Conservation (phyloP, 1,284 basidiomycete genomes). For the Malassezia yamatoensis region DNA sequence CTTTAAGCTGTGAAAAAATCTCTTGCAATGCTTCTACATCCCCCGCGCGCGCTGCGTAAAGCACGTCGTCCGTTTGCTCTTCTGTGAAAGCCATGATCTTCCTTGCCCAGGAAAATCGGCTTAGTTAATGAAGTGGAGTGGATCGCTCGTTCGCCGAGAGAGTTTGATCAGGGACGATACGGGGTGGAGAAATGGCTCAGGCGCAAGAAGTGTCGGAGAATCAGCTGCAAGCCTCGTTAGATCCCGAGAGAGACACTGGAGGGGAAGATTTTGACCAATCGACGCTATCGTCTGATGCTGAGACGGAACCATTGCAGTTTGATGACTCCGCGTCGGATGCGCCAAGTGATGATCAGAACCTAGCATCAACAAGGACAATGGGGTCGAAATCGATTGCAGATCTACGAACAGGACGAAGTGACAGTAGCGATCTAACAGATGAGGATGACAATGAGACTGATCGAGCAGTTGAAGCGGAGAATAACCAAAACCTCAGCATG, state of each 20-base stretch:
- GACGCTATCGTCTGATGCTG: conserved; percentile 30
- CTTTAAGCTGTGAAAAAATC: conserved; percentile 18
- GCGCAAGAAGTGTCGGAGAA: background rate
- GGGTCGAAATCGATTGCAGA: no score
- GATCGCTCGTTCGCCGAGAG: background rate
- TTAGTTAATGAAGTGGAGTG: conserved; percentile 2
- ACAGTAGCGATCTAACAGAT: conserved; percentile 6
- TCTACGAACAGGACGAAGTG: background rate
- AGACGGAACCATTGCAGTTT: conserved; percentile 40
- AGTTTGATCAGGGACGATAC: background rate
- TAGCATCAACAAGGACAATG: background rate
- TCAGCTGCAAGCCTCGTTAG: no score
- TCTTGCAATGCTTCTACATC: conserved; percentile 31
- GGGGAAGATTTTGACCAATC: background rate
- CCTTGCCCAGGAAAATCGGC: background rate
- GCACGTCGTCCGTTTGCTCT: conserved; percentile 41
- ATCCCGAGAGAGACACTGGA: no score
- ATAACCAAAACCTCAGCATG: background rate
- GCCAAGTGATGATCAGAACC: background rate
- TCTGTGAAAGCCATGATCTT: conserved; percentile 12
- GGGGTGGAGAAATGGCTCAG: conserved; percentile 4
- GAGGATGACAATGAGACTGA: background rate
- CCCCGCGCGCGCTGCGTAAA: conserved; percentile 39
- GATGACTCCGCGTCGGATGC: conserved; percentile 23
- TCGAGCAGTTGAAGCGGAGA: background rate